phyloP scores from a whole-genome alignment of 176 grass and related monocot genomes.

The Eragrostis nindensis region DNA sequence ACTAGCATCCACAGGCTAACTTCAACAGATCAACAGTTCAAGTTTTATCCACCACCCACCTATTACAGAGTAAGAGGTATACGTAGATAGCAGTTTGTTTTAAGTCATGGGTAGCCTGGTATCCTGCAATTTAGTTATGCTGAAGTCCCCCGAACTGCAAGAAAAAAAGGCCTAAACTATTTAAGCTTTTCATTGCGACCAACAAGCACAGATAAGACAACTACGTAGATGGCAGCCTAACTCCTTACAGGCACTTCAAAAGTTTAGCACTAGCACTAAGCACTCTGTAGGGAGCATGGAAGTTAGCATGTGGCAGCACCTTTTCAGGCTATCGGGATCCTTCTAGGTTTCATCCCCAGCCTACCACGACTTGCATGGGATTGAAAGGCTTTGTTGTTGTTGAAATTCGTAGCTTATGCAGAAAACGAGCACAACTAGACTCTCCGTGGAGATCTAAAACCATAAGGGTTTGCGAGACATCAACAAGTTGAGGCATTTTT shows the following conservation, averaged over 20 bases:
- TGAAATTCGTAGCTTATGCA: not conserved
- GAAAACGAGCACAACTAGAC: not conserved
- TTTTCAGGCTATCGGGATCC: no score
- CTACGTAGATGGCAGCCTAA: constrained; percentile 15
- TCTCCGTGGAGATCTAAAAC: not conserved
- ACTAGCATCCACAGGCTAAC: not conserved
- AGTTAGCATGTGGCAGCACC: no score
- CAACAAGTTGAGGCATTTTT: constrained; percentile 8
- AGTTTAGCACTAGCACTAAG: not conserved
- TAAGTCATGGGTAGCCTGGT: not conserved
- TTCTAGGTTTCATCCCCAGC: no score
- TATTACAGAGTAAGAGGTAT: not conserved
- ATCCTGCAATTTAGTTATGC: constrained; percentile 16
- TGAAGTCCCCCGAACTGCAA: constrained; percentile 19
- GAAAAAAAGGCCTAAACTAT: not conserved
- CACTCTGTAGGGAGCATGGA: no score
- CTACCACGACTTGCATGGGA: no score
- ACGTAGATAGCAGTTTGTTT: not conserved
- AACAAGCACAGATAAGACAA: constrained; percentile 7
- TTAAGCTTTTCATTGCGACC: constrained; percentile 33
- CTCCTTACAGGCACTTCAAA: constrained; percentile 7
- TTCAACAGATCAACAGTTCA: constrained; percentile 2
- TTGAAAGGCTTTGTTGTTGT: no score
- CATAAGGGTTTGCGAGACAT: no score
- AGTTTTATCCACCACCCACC: not conserved